These are phyloP conservation scores for Periconia sp. DNA, from an alignment of 2,329 filamentous ascomycete genomes.

Conservation along the genomic window DNA sequence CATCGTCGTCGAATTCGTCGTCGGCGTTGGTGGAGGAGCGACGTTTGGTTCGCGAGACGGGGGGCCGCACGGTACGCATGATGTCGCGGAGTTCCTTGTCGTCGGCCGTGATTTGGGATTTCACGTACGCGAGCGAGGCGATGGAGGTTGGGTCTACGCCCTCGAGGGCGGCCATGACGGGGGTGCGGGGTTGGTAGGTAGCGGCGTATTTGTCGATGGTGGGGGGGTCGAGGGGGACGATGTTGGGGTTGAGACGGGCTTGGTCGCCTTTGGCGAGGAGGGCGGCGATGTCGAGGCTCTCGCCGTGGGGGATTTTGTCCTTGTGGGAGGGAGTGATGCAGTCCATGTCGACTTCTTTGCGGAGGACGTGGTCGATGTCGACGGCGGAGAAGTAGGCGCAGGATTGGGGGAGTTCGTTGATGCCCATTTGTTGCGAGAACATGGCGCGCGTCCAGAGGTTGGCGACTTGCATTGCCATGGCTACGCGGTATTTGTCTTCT, in stretches of 20 bases:
- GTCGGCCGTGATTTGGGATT: constrained; percentile 77
- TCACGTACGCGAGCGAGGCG: constrained; percentile 64
- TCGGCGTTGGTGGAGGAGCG: constrained; percentile 2
- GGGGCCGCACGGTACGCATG: constrained; percentile 55
- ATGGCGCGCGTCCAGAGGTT: constrained; percentile 97
- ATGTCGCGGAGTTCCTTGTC: constrained; percentile 76
- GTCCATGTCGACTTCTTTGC: constrained; percentile 98
- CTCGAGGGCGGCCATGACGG: constrained; percentile 76
- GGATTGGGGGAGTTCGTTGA: constrained; percentile 88
- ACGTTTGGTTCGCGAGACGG: constrained; percentile 9
- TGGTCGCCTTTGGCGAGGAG: constrained; percentile 71
- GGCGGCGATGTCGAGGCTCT: constrained; percentile 79
- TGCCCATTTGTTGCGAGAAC: constrained; percentile 96
- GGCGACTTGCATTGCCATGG: constrained; percentile 89
- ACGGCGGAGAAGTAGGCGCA: constrained; percentile 96
- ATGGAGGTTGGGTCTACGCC: constrained; percentile 36
- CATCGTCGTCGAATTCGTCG: constrained; percentile 6
- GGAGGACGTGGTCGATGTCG: constrained; percentile 91
- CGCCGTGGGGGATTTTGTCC: constrained; percentile 76
- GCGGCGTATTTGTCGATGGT: constrained; percentile 66
- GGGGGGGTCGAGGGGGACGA: constrained; percentile 61
- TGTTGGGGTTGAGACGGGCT: constrained; percentile 68
- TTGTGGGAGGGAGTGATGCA: constrained; percentile 89
- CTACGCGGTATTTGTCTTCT: constrained; percentile 82
- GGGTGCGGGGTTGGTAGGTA: constrained; percentile 69